Evolutionary conservation across 805 yeast species (phyloP).

Genomic region (Cephaloascus fragrans): DNA sequence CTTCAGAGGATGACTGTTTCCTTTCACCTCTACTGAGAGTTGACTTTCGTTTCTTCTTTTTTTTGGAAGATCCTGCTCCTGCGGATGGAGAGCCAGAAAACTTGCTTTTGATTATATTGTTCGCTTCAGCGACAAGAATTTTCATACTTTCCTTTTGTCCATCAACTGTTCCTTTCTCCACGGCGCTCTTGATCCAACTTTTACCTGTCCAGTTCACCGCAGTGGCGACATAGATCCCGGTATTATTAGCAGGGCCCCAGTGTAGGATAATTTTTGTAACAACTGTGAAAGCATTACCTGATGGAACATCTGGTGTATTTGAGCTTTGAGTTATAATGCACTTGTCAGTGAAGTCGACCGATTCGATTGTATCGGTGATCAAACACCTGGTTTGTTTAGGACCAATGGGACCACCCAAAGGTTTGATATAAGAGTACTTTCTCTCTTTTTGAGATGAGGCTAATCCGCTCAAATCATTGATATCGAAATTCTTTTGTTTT

Average conservation of each 20-base stretch:
- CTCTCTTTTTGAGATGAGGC: constrained; percentile 26
- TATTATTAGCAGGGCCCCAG: constrained; percentile 53
- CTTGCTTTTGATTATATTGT: constrained; percentile 19
- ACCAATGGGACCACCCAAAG: constrained; percentile 59
- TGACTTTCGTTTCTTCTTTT: constrained; percentile 6
- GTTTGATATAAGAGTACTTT: constrained; percentile 49
- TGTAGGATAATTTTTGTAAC: constrained; percentile 45
- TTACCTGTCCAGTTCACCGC: constrained; percentile 63
- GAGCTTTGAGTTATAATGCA: constrained; percentile 48
- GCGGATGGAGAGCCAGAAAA: constrained; percentile 5
- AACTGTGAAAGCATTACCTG: constrained; percentile 59
- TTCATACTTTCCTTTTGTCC: constrained; percentile 60
- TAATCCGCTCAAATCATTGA: constrained; percentile 30
- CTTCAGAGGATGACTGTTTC: constrained; percentile 4
- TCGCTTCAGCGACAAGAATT: constrained; percentile 36
- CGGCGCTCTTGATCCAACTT: constrained; percentile 70
- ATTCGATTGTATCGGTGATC: constrained; percentile 50
- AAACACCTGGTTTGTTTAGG: constrained; percentile 67
- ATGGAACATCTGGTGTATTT: constrained; percentile 76
- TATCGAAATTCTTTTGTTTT: constrained; percentile 55
- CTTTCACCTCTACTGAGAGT: constrained; percentile 7
- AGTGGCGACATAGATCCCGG: constrained; percentile 43
- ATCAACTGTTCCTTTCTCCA: constrained; percentile 63
- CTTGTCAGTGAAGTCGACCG: constrained; percentile 35
- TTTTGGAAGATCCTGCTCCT: constrained; percentile 5